Evolutionary conservation across 495 filamentous ascomycete genomes (phyloP), one percentile per base, ranked within the genome.

Genomic region (Penicillium pancosmium): DNA sequence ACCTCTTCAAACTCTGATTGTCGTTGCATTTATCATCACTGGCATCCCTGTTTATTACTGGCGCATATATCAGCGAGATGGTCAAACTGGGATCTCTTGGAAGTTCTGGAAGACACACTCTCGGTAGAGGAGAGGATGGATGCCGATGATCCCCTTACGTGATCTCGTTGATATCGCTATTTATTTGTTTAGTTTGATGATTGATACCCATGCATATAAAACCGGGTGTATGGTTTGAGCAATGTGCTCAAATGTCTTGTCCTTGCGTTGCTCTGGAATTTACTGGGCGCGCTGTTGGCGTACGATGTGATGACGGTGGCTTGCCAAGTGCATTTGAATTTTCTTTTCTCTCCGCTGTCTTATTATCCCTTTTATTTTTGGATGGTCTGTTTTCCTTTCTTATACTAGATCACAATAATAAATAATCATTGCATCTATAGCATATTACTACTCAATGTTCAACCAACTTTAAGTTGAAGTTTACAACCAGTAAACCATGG

Each of bases 21-120:
- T 98, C 21, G 78, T 96, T 3, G 87, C 73, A 3, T 98, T 97
- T 69, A 88, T 97, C 57, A 78, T 85, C 33, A 89, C 83, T 5
- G 95, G 94, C 0, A 80, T 97, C 47, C 91, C 91, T 3, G 82
- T 97, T 33, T 98, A 90, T 75, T 95, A 86, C 68, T 96, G 89
- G 89, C 82, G 91, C 63, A 87, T 96, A 50, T 82, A 86, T 55
- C 81, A 78, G 40, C 72, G 80, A 27, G 78, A 80, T 58, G 75
- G 80, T 38, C 71, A 69, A 21, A 79, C 69, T 49, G 68, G 71
- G 4, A 62, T 85, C 38, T 75, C 71, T 15, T 88, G 79, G 86
- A 87, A 75, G 67, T 86, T 85, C 68, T 88, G 82, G 87, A 80
- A 70, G 57, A 67, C 77, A 57, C 79, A 78, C 31, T 52, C 60